Base-by-base conservation (phyloP, 352 stramenopile genomes). In the Globisporangium parvum region DNA sequence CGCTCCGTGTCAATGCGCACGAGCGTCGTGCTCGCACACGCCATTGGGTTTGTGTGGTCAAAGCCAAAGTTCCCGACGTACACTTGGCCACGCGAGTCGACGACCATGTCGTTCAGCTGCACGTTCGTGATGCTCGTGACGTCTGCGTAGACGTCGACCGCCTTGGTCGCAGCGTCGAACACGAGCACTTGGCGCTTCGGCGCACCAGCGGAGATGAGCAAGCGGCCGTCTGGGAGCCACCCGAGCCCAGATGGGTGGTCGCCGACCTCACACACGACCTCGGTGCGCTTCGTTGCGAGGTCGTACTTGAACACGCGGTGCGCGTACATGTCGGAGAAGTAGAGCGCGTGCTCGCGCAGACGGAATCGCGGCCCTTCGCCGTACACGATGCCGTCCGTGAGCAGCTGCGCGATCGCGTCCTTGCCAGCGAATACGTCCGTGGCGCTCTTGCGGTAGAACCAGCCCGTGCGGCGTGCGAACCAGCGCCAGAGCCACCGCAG, bases 21-120 rank as follows among this genome's bases (percentile, higher is more conserved):
- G 49, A 90, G 65, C 21, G 77, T 78, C 14, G 80, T 86, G 24
- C 63, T 79, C 15, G 55, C 61, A 26, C 63, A 69, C n/a, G 69
- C 65, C 18, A 60, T 51, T 9, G 67, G 20, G 5, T 77, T 46
- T 2, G 68, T 55, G 24, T 75, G 65, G 47, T 83, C 62, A 55
- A 88, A 90, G 28, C 77, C 80, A 55, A 84, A 88, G 57, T 82
- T 90, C 31, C 80, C 71, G 18, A 87, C 52, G 53, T 87, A 90
- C 18, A 68, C 60, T 18, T 70, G 73, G 0, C 77, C 80, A 0
- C 26, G 55, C 1, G 54, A 57, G 12, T 69, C 49, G n/a, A 90
- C 71, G 3, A 87, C 80, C 63, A 87, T 77, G 59, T 86, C 80
- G 57, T 87, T 90, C 39, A 62, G 66, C 14, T 78, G 75, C 33